Base-by-base conservation (phyloP, 805 yeast species). In the Sugiyamaella americana region DNA sequence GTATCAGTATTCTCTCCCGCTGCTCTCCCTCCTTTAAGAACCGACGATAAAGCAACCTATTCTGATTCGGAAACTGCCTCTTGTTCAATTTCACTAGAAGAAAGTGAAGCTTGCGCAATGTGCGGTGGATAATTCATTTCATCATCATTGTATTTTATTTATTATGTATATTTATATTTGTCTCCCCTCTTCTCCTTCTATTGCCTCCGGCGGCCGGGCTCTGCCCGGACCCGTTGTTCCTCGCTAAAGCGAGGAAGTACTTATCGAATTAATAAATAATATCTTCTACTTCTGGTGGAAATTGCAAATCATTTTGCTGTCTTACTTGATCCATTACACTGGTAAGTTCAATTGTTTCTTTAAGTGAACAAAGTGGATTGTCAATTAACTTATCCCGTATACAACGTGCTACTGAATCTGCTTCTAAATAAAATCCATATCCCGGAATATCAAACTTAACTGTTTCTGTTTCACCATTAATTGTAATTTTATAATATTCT, bases 51-150 rank as follows among this genome's bases (percentile, higher is more conserved):
- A n/a, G n/a, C n/a, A n/a, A n/a, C n/a, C n/a, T n/a, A n/a, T n/a
- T n/a, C n/a, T n/a, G n/a, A n/a, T n/a, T n/a, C n/a, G n/a, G n/a
- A n/a, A n/a, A n/a, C n/a, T n/a, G n/a, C n/a, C n/a, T n/a, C n/a
- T n/a, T n/a, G n/a, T n/a, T n/a, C n/a, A n/a, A n/a, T n/a, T n/a
- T n/a, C n/a, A n/a, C n/a, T 26, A 26, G 32, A 26, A 26, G 32
- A 26, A 26, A 13, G 32, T 13, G 96, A 87, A 70, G 78, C 95
- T 44, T 87, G 96, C 71, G 86, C 87, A 59, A 87, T 87, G 96
- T 87, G 96, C 69, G 87, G 95, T 47, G 95, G 95, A 72, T 87
- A 68, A 50, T 24, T 41, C 19, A 41, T 4, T 16, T 18, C n/a
- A 19, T n/a, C 32, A 20, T 40, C 26, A 24, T 24, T 29, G 11